phyloP scores from a whole-genome alignment of 148 eudicot genomes.

The Pharnaceum exiguum region DNA sequence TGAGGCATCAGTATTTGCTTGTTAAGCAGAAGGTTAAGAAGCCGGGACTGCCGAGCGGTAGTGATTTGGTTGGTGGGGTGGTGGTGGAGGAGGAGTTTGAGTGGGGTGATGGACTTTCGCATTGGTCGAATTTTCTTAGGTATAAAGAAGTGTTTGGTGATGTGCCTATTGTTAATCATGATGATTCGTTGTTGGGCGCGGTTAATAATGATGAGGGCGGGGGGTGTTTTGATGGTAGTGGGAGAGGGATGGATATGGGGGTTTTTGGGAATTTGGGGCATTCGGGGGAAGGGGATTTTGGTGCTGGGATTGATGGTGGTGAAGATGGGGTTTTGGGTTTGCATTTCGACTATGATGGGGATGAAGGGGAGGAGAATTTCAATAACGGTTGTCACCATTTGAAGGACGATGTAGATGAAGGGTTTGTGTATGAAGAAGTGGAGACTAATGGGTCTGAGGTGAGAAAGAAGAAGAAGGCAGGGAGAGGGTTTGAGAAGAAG shows the following conservation, averaged over 20 bases:
- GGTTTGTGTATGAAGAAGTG: constrained; percentile 65
- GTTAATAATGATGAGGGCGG: constrained; percentile 39
- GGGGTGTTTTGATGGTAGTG: constrained; percentile 51
- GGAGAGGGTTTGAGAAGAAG: constrained; percentile 60
- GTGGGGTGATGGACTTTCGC: constrained; percentile 71
- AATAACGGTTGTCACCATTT: constrained; percentile 33
- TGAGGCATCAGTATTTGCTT: constrained; percentile 90
- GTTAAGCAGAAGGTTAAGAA: constrained; percentile 95
- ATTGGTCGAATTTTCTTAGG: constrained; percentile 85
- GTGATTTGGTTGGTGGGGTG: constrained; percentile 26
- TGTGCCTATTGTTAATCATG: constrained; percentile 39
- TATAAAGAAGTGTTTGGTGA: constrained; percentile 94
- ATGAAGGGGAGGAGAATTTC: constrained; percentile 55
- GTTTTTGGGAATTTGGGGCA: constrained; percentile 61
- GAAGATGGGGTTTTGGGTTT: constrained; percentile 73
- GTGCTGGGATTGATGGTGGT: constrained; percentile 55
- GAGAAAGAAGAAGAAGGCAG: constrained; percentile 59
- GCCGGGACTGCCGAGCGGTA: constrained; percentile 34
- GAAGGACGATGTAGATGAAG: constrained; percentile 63
- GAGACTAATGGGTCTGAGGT: constrained; percentile 59
- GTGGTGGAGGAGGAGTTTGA: constrained; percentile 68
- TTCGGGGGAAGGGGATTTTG: constrained; percentile 58
- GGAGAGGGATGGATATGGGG: constrained; percentile 47
- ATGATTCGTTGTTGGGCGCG: constrained; percentile 36
- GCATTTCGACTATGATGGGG: constrained; percentile 70